Evolutionary conservation across 352 stramenopile species (phyloP).

Genomic region (Phytopythium ostracodes): DNA sequence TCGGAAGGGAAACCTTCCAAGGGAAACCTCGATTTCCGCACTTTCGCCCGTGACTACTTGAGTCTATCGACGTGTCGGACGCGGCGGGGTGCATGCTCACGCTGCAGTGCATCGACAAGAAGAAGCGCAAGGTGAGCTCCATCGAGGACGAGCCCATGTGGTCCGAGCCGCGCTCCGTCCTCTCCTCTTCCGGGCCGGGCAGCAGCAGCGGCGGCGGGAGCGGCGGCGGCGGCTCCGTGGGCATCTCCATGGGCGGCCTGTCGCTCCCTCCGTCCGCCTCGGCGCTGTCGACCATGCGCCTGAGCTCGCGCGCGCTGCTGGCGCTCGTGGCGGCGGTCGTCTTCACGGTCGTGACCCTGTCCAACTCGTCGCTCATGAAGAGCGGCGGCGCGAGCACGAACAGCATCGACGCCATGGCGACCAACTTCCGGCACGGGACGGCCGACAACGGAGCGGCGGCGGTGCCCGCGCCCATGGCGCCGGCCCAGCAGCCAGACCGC

Average conservation of each 20-base stretch:
- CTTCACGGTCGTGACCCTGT: constrained; percentile 65
- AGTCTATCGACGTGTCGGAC: no score
- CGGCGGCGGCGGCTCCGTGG: constrained; percentile 16
- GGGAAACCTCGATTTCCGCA: no score
- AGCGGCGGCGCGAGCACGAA: constrained; percentile 17
- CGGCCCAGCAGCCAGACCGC: constrained; percentile 11
- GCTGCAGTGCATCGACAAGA: constrained; percentile 45
- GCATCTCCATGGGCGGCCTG: constrained; percentile 7
- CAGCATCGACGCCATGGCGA: constrained; percentile 13
- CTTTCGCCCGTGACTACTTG: no score
- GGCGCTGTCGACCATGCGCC: constrained; percentile 34
- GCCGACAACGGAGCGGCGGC: not conserved
- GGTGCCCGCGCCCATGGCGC: constrained; percentile 4
- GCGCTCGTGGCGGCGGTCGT: constrained; percentile 42
- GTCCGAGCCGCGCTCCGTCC: constrained; percentile 28
- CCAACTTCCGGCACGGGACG: constrained; percentile 10
- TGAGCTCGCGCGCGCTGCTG: constrained; percentile 43
- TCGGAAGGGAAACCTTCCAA: no score
- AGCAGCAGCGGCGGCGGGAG: constrained; percentile 1
- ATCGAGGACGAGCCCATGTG: constrained; percentile 60
- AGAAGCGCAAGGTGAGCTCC: constrained; percentile 83
- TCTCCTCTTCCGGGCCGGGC: constrained; percentile 11
- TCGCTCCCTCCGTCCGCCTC: constrained; percentile 23
- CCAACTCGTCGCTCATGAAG: constrained; percentile 32
- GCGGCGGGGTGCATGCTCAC: constrained; percentile 14